These are phyloP conservation scores for Phoenix dactylifera DNA, from an alignment of 176 grass and related monocot genomes.

Conservation along the genomic window DNA sequence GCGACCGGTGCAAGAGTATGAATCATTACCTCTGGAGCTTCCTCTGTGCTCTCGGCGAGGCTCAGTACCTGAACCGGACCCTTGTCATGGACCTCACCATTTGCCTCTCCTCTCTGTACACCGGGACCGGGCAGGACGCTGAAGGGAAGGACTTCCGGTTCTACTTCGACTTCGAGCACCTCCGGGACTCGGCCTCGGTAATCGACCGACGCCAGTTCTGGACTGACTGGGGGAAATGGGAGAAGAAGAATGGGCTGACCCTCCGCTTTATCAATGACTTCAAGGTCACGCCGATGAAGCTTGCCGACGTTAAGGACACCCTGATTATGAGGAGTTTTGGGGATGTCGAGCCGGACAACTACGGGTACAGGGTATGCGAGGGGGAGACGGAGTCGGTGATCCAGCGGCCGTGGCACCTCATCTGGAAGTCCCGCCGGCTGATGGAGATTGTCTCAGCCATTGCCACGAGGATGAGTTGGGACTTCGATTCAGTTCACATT, in stretches of 20 bases:
- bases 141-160: slow-evolving; percentile 15
- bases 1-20: slow-evolving; percentile 20
- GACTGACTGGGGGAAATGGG: slow-evolving; percentile 18
- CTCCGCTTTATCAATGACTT: slow-evolving; percentile 5
- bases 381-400: slow-evolving; percentile 18
- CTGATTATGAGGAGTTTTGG: slow-evolving; percentile 18
- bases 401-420: slow-evolving; percentile 18
- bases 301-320: slow-evolving; percentile 10
- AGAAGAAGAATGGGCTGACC: slow-evolving; percentile 11
- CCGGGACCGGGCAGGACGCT: slow-evolving; percentile 1
- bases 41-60: slow-evolving; percentile 17
- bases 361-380: slow-evolving; percentile 18
- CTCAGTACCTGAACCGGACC: slow-evolving; percentile 11
- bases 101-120: slow-evolving; percentile 19
- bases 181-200: slow-evolving; percentile 9
- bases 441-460: slow-evolving; percentile 19
- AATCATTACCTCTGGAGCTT: slow-evolving; percentile 20
- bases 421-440: slow-evolving; percentile 17
- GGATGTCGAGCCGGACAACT: slow-evolving; percentile 18
- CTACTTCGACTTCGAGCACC: slow-evolving; percentile 19
- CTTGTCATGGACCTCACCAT: slow-evolving; percentile 18
- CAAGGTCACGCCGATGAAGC: slow-evolving; percentile 17
- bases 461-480: slow-evolving; percentile 4
- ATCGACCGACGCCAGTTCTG: slow-evolving; percentile 17
- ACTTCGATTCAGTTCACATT: slow-evolving; percentile 19